These are phyloP conservation scores for Alternaria triticimaculans DNA, from an alignment of 2,329 filamentous ascomycete genomes.

Conservation along the genomic window DNA sequence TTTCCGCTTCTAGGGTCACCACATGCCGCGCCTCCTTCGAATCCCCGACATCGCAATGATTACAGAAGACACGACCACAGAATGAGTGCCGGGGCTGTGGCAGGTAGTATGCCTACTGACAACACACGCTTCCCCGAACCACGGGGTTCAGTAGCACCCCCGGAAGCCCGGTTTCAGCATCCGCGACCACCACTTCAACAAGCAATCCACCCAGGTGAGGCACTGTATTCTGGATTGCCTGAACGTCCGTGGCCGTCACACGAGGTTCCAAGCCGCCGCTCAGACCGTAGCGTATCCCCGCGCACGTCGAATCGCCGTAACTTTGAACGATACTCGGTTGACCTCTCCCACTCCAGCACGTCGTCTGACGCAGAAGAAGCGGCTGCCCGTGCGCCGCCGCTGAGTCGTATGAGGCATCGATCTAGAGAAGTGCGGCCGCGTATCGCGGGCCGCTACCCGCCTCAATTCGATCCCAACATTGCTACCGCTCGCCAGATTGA, in stretches of 20 bases:
- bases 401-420: slow-evolving; percentile 21
- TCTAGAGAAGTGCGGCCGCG: slow-evolving; percentile 25
- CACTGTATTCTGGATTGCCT: slow-evolving; percentile 14
- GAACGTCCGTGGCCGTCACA: slow-evolving; percentile 19
- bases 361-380: slow-evolving; percentile 36
- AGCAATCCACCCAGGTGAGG: slow-evolving; percentile 13
- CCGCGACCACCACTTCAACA: slow-evolving; percentile 24
- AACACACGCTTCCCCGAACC: slow-evolving; percentile 9
- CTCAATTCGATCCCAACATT: slow-evolving; percentile 30
- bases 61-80: slow-evolving; percentile 4
- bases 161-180: slow-evolving; percentile 16
- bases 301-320: slow-evolving; percentile 41
- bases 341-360: slow-evolving; percentile 29
- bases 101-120: slow-evolving; percentile 11
- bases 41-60: slow-evolving; percentile 10
- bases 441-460: slow-evolving; percentile 11
- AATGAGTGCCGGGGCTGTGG: slow-evolving; percentile 2
- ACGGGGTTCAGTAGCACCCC: slow-evolving; percentile 11
- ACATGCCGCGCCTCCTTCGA: not conserved
- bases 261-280: slow-evolving; percentile 24
- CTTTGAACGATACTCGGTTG: slow-evolving; percentile 39
- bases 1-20: slow-evolving; percentile 4
- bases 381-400: slow-evolving; percentile 29
- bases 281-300: slow-evolving; percentile 36
- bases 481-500: slow-evolving; percentile 36